Conservation (phyloP, 2,329 filamentous ascomycete genomes). For the Pseudofabraea citricarpa region DNA sequence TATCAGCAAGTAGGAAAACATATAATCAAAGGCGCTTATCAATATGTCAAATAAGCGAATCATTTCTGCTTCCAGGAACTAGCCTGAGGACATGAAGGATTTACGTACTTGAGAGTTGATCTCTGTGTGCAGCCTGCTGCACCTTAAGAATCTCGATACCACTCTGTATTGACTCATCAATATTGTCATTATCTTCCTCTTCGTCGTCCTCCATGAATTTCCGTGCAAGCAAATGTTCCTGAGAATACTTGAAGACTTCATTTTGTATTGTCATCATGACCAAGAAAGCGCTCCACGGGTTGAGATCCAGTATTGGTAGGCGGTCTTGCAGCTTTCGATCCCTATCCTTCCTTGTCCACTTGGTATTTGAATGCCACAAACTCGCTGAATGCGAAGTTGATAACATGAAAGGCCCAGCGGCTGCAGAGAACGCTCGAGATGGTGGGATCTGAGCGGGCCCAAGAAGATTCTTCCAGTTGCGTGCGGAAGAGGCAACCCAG, state of each 20-base stretch:
- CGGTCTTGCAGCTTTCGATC: neutral
- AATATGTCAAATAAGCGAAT: neutral
- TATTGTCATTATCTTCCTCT: neutral
- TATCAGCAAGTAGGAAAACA: neutral
- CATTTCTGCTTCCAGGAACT: neutral
- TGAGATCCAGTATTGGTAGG: slow-evolving; percentile 15
- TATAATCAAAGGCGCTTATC: neutral
- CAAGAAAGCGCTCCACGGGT: slow-evolving; percentile 19
- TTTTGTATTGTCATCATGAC: slow-evolving; percentile 17
- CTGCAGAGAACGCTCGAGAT: slow-evolving; percentile 16
- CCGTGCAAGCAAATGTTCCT: slow-evolving; percentile 13
- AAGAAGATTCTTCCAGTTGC: slow-evolving; percentile 18
- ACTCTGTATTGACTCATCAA: neutral
- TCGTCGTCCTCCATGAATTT: slow-evolving; percentile 13
- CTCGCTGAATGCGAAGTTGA: neutral
- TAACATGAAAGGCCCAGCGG: slow-evolving; percentile 18
- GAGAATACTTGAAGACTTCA: slow-evolving; percentile 15
- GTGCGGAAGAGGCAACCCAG: slow-evolving; percentile 17
- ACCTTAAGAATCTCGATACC: slow-evolving; percentile 1
- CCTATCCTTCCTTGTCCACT: neutral
- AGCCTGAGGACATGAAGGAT: too few species aligned
- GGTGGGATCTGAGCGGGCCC: slow-evolving; percentile 16
- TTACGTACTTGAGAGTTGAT: slow-evolving; percentile 5
- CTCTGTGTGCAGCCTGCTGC: slow-evolving; percentile 1
- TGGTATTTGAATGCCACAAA: neutral